A percentile compares a stretch with the other conserved stretches of the same genome.
These are phyloP conservation scores for Phanerodontia chrysosporium DNA, from an alignment of 768 basidiomycete genomes.

Conservation along the genomic window DNA sequence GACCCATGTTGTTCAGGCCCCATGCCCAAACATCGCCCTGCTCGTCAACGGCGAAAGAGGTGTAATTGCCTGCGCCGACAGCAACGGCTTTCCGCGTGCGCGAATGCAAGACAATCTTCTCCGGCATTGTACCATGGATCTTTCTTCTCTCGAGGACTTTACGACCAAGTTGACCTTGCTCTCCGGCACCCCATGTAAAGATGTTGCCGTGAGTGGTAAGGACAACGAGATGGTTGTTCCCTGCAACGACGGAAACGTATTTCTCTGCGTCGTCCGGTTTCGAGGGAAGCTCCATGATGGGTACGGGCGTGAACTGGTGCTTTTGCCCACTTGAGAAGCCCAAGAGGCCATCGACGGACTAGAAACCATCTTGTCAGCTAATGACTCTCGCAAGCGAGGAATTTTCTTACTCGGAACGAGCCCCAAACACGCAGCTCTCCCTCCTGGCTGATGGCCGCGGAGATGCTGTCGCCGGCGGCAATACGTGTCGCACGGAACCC, in stretches of 20 bases:
- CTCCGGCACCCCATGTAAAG: slow-evolving; percentile 87
- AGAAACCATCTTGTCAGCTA: background rate
- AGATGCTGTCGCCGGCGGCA: slow-evolving; percentile 84
- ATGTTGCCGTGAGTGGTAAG: slow-evolving; percentile 85
- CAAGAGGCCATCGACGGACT: slow-evolving; percentile 79
- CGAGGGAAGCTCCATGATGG: slow-evolving; percentile 52
- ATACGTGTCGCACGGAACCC: slow-evolving; percentile 81
- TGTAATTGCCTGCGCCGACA: slow-evolving; percentile 79
- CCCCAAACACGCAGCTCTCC: slow-evolving; percentile 88
- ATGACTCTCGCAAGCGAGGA: background rate
- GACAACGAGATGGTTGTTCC: slow-evolving; percentile 86
- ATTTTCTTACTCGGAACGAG: slow-evolving; percentile 71
- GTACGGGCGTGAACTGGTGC: slow-evolving; percentile 65
- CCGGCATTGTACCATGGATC: slow-evolving; percentile 85
- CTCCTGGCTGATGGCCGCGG: slow-evolving; percentile 73
- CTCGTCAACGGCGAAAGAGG: slow-evolving; percentile 88
- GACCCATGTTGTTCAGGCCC: slow-evolving; percentile 93
- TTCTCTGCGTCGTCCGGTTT: slow-evolving; percentile 66
- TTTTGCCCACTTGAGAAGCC: slow-evolving; percentile 70
- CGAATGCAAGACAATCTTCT: slow-evolving; percentile 73
- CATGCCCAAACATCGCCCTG: slow-evolving; percentile 86
- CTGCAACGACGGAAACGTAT: slow-evolving; percentile 71
- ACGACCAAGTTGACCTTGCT: slow-evolving; percentile 88
- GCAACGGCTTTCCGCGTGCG: slow-evolving; percentile 61
- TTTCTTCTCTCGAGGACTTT: slow-evolving; percentile 85